Evolutionary conservation across 805 yeast species (phyloP).

Genomic region (Sugiyamaella floridensis): DNA sequence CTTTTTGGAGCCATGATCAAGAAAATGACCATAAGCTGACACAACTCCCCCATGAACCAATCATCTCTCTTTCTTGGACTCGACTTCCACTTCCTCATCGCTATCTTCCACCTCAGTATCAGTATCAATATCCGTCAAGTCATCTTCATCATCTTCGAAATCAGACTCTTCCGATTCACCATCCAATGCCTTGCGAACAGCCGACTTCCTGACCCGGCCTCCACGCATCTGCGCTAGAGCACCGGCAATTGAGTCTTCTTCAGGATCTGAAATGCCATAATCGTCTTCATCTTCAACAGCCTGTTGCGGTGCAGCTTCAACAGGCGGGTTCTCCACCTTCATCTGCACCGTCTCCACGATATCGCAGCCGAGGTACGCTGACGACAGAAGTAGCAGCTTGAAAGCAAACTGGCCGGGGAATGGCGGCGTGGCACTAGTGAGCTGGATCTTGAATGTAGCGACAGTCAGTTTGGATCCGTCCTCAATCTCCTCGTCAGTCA

Average conservation of each 20-base stretch:
- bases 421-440: slow-evolving; percentile 73
- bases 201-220: slow-evolving; percentile 37
- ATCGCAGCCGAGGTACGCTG: slow-evolving; percentile 79
- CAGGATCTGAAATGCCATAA: slow-evolving; percentile 62
- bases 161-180: slow-evolving; percentile 37
- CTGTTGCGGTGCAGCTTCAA: slow-evolving; percentile 18
- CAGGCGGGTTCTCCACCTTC: slow-evolving; percentile 58
- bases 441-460: slow-evolving; percentile 69
- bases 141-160: slow-evolving; percentile 40
- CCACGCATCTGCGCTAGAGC: slow-evolving; percentile 67
- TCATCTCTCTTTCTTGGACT: slow-evolving; percentile 6
- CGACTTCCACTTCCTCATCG: slow-evolving; percentile 15
- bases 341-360: slow-evolving; percentile 61
- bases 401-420: slow-evolving; percentile 58
- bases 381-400: slow-evolving; percentile 61
- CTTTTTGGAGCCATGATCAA: too few relatives aligned
- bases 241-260: slow-evolving; percentile 69
- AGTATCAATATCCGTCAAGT: slow-evolving; percentile 49
- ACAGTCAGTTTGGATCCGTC: slow-evolving; percentile 39
- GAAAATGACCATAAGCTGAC: too few relatives aligned
- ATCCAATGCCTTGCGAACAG: slow-evolving; percentile 13
- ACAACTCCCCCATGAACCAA: too few relatives aligned
- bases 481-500: slow-evolving; percentile 43
- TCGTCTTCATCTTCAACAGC: slow-evolving; percentile 37
- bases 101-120: slow-evolving; percentile 58